phyloP scores from a whole-genome alignment of 2,329 filamentous ascomycete species.

The Alternaria angustiovoidea region DNA sequence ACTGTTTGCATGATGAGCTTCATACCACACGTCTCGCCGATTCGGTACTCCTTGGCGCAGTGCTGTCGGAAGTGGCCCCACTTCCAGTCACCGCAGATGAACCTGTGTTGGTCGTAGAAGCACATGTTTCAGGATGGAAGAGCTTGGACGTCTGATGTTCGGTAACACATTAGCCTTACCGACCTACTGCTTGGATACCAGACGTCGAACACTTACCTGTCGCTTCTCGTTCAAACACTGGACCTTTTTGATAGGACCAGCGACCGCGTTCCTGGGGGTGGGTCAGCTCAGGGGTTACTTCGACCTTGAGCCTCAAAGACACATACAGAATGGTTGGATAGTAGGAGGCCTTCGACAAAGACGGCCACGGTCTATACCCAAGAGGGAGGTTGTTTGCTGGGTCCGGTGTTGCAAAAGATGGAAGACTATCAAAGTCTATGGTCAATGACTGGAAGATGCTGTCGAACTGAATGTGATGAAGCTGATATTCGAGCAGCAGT shows the following conservation, averaged over 20 bases:
- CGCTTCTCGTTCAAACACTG: constrained; percentile 31
- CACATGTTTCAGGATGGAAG: constrained; percentile 71
- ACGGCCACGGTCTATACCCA: constrained; percentile 18
- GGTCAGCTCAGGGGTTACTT: constrained; percentile 43
- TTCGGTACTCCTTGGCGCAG: constrained; percentile 93
- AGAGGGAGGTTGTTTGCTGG: constrained; percentile 35
- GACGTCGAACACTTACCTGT: constrained; percentile 40
- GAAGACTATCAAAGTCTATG: constrained; percentile 31
- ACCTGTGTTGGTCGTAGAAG: constrained; percentile 92
- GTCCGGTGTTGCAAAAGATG: constrained; percentile 42
- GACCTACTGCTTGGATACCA: constrained; percentile 40
- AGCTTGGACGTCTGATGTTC: constrained; percentile 39
- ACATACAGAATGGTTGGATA: constrained; percentile 48
- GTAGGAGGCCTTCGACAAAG: constrained; percentile 23
- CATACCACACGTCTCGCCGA: constrained; percentile 94
- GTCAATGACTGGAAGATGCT: constrained; percentile 42
- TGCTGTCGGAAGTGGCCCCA: constrained; percentile 94
- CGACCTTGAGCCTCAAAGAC: constrained; percentile 29
- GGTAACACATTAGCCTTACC: constrained; percentile 40
- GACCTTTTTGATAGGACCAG: constrained; percentile 34
- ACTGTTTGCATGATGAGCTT: constrained; percentile 83
- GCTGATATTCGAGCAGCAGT: constrained; percentile 31
- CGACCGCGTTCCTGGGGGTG: constrained; percentile 25
- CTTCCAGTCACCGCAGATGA: constrained; percentile 88
- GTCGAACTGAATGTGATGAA: constrained; percentile 40